Conservation (phyloP, 805 yeast genomes). For the Ogataea corticis region DNA sequence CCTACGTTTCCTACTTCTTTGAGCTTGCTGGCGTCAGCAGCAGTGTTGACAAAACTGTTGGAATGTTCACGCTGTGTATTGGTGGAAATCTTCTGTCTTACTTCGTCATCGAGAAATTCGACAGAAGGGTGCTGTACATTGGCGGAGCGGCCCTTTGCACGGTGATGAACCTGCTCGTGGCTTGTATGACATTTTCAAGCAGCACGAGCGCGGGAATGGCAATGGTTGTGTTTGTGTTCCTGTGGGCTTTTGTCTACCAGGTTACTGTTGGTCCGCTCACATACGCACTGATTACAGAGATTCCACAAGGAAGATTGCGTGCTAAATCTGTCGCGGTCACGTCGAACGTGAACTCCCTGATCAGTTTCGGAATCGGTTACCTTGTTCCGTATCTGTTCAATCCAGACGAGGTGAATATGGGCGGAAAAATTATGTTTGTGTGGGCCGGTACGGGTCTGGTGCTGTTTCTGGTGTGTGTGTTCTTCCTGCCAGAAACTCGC, state of each 20-base stretch:
- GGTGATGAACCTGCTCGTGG: constrained; percentile 27
- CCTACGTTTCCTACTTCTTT: constrained; percentile 8
- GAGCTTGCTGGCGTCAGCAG: constrained; percentile 7
- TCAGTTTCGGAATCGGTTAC: constrained; percentile 17
- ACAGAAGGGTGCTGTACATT: constrained; percentile 36
- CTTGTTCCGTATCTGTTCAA: constrained; percentile 22
- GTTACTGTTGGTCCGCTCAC: constrained; percentile 32
- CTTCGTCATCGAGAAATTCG: constrained; percentile 40
- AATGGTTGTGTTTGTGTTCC: constrained; percentile 22
- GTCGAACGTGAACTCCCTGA: constrained; percentile 9
- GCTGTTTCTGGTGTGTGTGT: background rate
- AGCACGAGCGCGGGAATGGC: constrained; percentile 30
- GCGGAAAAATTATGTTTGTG: constrained; percentile 26
- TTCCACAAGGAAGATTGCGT: constrained; percentile 18
- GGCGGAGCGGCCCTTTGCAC: constrained; percentile 29
- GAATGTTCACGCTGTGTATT: constrained; percentile 28
- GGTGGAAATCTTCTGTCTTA: constrained; percentile 38
- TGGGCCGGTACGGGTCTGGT: constrained; percentile 3
- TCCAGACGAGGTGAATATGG: constrained; percentile 15
- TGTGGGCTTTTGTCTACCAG: constrained; percentile 27
- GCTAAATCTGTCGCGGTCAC: constrained; percentile 21
- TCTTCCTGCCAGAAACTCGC: constrained; percentile 5
- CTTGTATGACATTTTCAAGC: constrained; percentile 18
- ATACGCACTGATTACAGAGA: constrained; percentile 22
- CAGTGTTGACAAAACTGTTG: constrained; percentile 6